Conservation (phyloP, 2,329 filamentous ascomycete genomes). For the Trichoderma brevicompactum region DNA sequence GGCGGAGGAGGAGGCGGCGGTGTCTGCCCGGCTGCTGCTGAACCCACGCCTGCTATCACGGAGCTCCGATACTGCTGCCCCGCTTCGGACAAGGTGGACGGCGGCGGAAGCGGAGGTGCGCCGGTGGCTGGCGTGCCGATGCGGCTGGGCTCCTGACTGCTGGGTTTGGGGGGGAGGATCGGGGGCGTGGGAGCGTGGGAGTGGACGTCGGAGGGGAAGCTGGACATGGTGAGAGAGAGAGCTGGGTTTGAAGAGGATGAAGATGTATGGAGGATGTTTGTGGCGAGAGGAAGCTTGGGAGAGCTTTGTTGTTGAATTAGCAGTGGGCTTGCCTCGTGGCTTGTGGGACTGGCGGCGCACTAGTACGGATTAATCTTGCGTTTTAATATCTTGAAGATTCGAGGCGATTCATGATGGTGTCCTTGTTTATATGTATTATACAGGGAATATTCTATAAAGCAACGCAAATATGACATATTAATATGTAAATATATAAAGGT, state of each 20-base stretch:
- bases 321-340: conserved; percentile 16
- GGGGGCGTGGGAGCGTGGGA: conserved; percentile 55
- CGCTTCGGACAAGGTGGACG: conserved; percentile 17
- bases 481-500: too few relatives aligned
- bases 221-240: conserved; percentile 36
- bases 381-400: not conserved
- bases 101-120: conserved; percentile 48
- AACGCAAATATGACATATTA: not conserved
- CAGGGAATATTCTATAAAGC: not conserved
- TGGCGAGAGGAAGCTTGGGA: not conserved
- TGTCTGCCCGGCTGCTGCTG: conserved; percentile 11
- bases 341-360: conserved; percentile 12
- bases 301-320: not conserved
- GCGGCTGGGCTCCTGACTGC: conserved; percentile 69
- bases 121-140: conserved; percentile 64
- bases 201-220: conserved; percentile 38
- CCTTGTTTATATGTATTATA: too few relatives aligned
- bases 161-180: conserved; percentile 72
- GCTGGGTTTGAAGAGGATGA: not conserved
- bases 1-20: conserved; percentile 31
- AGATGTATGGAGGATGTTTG: not conserved
- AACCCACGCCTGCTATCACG: not conserved
- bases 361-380: not conserved
- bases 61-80: conserved; percentile 20
- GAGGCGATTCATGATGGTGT: too few relatives aligned